A percentile compares a stretch with the other conserved stretches of the same genome.
Evolutionary conservation across 176 grass and related monocot genomes (phyloP).

Genomic region (Eleusine indica): DNA sequence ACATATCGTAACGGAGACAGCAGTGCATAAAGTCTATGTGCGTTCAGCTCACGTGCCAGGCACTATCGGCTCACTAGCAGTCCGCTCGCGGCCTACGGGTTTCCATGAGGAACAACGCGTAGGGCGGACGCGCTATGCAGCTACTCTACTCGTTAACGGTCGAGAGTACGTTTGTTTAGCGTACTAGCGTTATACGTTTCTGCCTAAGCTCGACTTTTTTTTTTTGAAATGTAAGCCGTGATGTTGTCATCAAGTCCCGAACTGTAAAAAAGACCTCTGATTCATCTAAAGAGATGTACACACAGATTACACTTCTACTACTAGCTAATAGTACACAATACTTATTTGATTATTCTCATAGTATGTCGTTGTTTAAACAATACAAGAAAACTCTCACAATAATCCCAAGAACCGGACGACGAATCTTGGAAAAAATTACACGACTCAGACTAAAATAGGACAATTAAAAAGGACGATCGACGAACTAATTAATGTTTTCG

Average conservation of each 20-base stretch:
- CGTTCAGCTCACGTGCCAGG: constrained; percentile 21
- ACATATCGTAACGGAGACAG: constrained; percentile 15
- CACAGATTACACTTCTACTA: background rate
- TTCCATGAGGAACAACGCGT: background rate
- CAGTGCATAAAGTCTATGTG: background rate
- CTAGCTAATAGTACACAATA: background rate
- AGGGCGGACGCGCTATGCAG: background rate
- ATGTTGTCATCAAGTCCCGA: background rate
- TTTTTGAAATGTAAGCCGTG: background rate
- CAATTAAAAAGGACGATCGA: background rate
- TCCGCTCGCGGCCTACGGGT: background rate
- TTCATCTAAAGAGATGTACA: background rate
- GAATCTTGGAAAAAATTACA: background rate
- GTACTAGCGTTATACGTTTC: background rate
- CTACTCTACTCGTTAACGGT: background rate
- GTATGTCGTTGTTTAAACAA: background rate
- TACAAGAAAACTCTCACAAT: constrained; percentile 2
- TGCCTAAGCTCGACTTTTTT: background rate
- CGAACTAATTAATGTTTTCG: constrained; percentile 13
- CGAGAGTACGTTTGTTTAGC: background rate
- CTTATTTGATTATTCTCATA: constrained; percentile 28
- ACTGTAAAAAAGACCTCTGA: background rate
- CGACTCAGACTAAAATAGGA: background rate
- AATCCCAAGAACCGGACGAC: background rate
- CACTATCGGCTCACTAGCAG: background rate